Evolutionary conservation across 1,139 yeast genomes (phyloP).

Genomic region (Blastobotrys buckinghamii): DNA sequence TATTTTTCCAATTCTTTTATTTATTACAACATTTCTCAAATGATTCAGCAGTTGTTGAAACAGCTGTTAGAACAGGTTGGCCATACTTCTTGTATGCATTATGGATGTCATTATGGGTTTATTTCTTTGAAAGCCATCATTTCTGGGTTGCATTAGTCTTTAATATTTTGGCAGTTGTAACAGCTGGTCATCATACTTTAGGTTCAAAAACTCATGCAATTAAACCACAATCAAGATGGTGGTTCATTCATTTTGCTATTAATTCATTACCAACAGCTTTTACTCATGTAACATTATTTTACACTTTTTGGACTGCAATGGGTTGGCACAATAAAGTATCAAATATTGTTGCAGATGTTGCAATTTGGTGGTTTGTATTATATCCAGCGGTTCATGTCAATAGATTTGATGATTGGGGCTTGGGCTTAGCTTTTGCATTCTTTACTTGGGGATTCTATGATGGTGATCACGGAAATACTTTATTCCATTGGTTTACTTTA

Average conservation of each 20-base stretch:
- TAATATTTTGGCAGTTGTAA: slow-evolving; percentile 7
- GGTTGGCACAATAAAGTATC: slow-evolving; percentile 45
- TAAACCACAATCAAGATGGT: slow-evolving; percentile 47
- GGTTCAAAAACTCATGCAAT: slow-evolving; percentile 28
- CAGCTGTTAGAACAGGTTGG: slow-evolving; percentile 10
- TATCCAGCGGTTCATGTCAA: slow-evolving; percentile 55
- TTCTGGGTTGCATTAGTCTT: slow-evolving; percentile 10
- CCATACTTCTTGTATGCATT: slow-evolving; percentile 10
- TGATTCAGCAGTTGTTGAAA: slow-evolving; percentile 9
- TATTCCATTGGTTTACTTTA: slow-evolving; percentile 12
- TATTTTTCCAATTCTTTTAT: slow-evolving; percentile 12
- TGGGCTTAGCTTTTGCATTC: slow-evolving; percentile 52
- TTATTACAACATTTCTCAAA: slow-evolving; percentile 11
- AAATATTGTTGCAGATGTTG: slow-evolving; percentile 63
- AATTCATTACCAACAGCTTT: slow-evolving; percentile 69
- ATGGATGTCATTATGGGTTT: slow-evolving; percentile 12
- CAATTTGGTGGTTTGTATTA: slow-evolving; percentile 72
- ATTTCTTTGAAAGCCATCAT: slow-evolving; percentile 5
- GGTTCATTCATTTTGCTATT: slow-evolving; percentile 56
- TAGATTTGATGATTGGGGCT: slow-evolving; percentile 64
- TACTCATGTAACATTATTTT: slow-evolving; percentile 65
- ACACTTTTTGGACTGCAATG: slow-evolving; percentile 72
- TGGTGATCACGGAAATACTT: slow-evolving; percentile 9
- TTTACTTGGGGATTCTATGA: slow-evolving; percentile 10
- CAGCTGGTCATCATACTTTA: background rate